Evolutionary conservation across 2,329 filamentous ascomycete genomes (phyloP).

Genomic region (Claviceps quebecensis): DNA sequence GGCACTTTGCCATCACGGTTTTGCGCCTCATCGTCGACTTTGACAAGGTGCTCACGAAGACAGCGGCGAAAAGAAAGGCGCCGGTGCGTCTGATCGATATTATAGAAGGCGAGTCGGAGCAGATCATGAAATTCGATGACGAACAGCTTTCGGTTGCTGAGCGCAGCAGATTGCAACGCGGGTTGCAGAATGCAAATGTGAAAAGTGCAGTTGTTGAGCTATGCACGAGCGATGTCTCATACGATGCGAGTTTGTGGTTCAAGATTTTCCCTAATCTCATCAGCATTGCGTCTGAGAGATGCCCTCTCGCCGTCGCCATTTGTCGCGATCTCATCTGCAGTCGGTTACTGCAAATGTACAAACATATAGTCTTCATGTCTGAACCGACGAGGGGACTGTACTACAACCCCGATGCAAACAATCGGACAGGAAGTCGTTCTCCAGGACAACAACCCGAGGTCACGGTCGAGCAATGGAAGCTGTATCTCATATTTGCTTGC

Average conservation of each 20-base stretch:
- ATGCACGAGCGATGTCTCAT: slow-evolving; percentile 87
- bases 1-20: slow-evolving; percentile 83
- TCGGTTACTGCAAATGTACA: slow-evolving; percentile 84
- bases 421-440: slow-evolving; percentile 35
- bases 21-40: slow-evolving; percentile 87
- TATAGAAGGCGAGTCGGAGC: slow-evolving; percentile 74
- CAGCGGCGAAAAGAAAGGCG: slow-evolving; percentile 41
- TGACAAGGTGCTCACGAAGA: slow-evolving; percentile 71
- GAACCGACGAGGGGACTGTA: slow-evolving; percentile 55
- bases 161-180: slow-evolving; percentile 78
- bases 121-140: slow-evolving; percentile 84
- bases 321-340: slow-evolving; percentile 88
- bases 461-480: slow-evolving; percentile 92
- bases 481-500: slow-evolving; percentile 94
- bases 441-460: slow-evolving; percentile 69
- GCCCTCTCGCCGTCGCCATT: slow-evolving; percentile 79
- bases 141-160: slow-evolving; percentile 86
- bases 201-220: slow-evolving; percentile 83
- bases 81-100: slow-evolving; percentile 74
- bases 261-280: slow-evolving; percentile 96
- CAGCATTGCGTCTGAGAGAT: slow-evolving; percentile 77
- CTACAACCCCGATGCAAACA: slow-evolving; percentile 46
- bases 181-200: slow-evolving; percentile 69
- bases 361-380: slow-evolving; percentile 63
- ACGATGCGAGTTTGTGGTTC: slow-evolving; percentile 92